A percentile compares a stretch with the other conserved stretches of the same genome.
These are phyloP conservation scores for Otatea glauca DNA, from an alignment of 176 grass and related monocot genomes.

Conservation along the genomic window DNA sequence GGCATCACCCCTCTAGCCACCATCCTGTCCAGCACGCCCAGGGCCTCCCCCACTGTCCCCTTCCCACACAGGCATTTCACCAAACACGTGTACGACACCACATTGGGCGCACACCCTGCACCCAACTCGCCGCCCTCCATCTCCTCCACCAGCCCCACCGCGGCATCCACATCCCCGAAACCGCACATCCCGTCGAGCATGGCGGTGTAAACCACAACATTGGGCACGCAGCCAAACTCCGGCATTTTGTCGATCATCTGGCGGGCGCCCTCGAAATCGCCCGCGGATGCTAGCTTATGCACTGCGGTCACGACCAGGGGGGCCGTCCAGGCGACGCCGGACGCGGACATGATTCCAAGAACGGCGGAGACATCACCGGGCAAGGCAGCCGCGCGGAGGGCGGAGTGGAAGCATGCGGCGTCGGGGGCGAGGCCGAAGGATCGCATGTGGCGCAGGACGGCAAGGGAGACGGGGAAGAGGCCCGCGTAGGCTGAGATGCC, in stretches of 20 bases:
- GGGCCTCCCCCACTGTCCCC: slow-evolving; percentile 44
- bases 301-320: slow-evolving; percentile 61
- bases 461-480: slow-evolving; percentile 50
- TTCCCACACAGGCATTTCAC: slow-evolving; percentile 81
- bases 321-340: slow-evolving; percentile 48
- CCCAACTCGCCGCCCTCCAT: slow-evolving; percentile 60
- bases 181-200: slow-evolving; percentile 71
- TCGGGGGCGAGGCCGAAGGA: slow-evolving; percentile 52
- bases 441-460: slow-evolving; percentile 51
- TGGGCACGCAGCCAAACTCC: slow-evolving; percentile 60
- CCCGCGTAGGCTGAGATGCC: slow-evolving; percentile 46
- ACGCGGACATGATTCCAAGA: slow-evolving; percentile 60
- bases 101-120: slow-evolving; percentile 53
- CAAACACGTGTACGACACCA: slow-evolving; percentile 90
- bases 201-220: slow-evolving; percentile 64
- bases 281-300: slow-evolving; percentile 55
- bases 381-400: slow-evolving; percentile 38
- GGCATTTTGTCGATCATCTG: slow-evolving; percentile 65
- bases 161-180: slow-evolving; percentile 48
- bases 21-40: slow-evolving; percentile 76
- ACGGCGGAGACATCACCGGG: slow-evolving; percentile 41
- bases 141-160: slow-evolving; percentile 47
- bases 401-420: slow-evolving; percentile 64
- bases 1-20: slow-evolving; percentile 55
- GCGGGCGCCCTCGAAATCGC: slow-evolving; percentile 57